Conservation (phyloP, 305 asterid species). For the Fraxinus velutina region DNA sequence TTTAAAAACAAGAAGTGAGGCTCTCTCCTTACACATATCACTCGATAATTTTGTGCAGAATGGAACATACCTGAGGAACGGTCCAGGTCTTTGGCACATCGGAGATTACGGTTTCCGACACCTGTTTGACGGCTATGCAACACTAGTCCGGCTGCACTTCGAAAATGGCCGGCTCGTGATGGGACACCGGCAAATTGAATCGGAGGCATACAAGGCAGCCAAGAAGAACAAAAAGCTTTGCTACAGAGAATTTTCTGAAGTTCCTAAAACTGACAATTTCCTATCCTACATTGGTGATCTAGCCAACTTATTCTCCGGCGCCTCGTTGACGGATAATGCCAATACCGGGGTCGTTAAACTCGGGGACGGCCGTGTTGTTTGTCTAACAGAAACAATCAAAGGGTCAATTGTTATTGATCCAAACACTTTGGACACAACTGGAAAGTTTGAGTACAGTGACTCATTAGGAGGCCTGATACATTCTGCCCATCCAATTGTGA, state of each 20-base stretch:
- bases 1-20: background rate
- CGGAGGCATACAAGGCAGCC: constrained; percentile 86
- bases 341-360: constrained; percentile 88
- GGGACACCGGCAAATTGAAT: constrained; percentile 85
- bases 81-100: constrained; percentile 91
- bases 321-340: constrained; percentile 83
- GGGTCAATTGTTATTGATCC: constrained; percentile 79
- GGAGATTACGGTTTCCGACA: constrained; percentile 88
- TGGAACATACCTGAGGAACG: constrained; percentile 89
- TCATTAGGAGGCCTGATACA: constrained; percentile 68
- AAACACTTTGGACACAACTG: constrained; percentile 56
- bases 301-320: constrained; percentile 77
- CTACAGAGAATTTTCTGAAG: constrained; percentile 83
- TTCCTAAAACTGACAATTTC: constrained; percentile 67
- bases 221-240: constrained; percentile 58
- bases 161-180: constrained; percentile 50
- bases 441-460: constrained; percentile 64
- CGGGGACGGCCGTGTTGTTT: constrained; percentile 83
- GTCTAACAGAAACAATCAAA: constrained; percentile 80
- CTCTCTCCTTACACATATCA: background rate
- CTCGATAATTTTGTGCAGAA: constrained; percentile 42
- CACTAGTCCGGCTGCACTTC: constrained; percentile 78
- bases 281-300: constrained; percentile 70
- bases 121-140: constrained; percentile 94
- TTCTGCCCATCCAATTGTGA: constrained; percentile 96